Evolutionary conservation across 257 asterid genomes (phyloP).

Genomic region (Petunia axillaris): DNA sequence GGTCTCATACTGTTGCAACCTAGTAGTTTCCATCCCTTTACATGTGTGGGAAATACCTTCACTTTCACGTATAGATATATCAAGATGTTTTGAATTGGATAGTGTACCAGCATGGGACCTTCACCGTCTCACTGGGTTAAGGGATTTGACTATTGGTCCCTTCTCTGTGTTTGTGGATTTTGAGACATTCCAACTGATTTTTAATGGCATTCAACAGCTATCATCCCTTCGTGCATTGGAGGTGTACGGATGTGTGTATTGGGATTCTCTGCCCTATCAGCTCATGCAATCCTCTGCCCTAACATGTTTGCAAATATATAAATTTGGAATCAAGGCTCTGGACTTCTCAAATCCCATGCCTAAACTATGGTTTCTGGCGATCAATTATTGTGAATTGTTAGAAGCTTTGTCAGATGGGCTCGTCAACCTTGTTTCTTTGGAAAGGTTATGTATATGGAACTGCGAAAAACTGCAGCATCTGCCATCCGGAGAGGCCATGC

Average conservation of each 20-base stretch:
- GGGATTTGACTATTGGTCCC: accelerated
- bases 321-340: constrained; percentile 30
- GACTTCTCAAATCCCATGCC: constrained; percentile 21
- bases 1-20: neutral
- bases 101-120: neutral
- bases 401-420: too few species aligned
- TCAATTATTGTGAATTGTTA: too few species aligned
- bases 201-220: neutral
- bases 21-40: constrained; percentile 16
- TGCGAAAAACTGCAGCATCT: too few species aligned
- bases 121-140: constrained; percentile 4
- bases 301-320: accelerated
- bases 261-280: constrained; percentile 30
- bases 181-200: neutral
- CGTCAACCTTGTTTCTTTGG: too few species aligned
- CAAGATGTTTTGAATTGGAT: constrained; percentile 9
- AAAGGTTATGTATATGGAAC: too few species aligned
- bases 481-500: too few species aligned
- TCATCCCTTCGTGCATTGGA: neutral
- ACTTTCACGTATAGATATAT: accelerated
- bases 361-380: too few species aligned
- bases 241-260: neutral
- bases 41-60: neutral
- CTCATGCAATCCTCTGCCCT: constrained; percentile 34
- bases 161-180: constrained; percentile 22